Base-by-base conservation (phyloP, 2,329 filamentous ascomycete genomes). In the Colletotrichum ledebouriae region DNA sequence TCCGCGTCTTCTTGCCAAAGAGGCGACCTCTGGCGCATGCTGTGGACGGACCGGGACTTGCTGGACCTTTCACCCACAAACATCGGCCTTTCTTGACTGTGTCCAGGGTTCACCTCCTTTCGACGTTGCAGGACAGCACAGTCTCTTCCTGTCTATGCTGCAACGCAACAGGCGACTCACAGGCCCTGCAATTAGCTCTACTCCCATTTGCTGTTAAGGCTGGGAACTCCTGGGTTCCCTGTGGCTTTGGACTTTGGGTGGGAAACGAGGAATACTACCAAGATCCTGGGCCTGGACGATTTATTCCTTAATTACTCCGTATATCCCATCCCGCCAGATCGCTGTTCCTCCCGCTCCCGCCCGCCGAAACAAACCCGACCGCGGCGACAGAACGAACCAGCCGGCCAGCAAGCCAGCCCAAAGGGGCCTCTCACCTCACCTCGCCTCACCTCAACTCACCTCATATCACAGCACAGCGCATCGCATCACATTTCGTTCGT, bases 291-390 rank as follows among this genome's bases (percentile, higher is more conserved):
- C 25, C 37, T 63, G 44, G 29, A 49, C 44, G 42, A 50, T 42
- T 53, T 41, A 25, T 44, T 42, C 42, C 25, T 25, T 64, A 53
- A 61, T 44, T 59, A 52, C 60, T 59, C 61, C 55, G 42, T 69
- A 55, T 55, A 53, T 67, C 65, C 53, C 60, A 65, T 59, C 61
- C 66, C 66, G 56, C 39, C 55, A 66, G 61, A 69, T 69, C 65
- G 66, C 66, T 69, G 66, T 56, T 69, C 61, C 66, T 69, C 61
- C 66, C 66, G 66, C 66, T 69, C 66, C 66, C 66, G 66, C 66
- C 66, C 66, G 61, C 47, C 66, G 66, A 65, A 4, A 65, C 66
- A 17, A 65, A 59, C 65, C 66, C 66, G 61, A 68, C 61, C 55
- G 22, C 22, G 4, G 22, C 22, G 25, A 25, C 25, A 25, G 61